These are phyloP conservation scores for Meredithiella fracta DNA, from an alignment of 2,329 filamentous ascomycete genomes.

Conservation along the genomic window DNA sequence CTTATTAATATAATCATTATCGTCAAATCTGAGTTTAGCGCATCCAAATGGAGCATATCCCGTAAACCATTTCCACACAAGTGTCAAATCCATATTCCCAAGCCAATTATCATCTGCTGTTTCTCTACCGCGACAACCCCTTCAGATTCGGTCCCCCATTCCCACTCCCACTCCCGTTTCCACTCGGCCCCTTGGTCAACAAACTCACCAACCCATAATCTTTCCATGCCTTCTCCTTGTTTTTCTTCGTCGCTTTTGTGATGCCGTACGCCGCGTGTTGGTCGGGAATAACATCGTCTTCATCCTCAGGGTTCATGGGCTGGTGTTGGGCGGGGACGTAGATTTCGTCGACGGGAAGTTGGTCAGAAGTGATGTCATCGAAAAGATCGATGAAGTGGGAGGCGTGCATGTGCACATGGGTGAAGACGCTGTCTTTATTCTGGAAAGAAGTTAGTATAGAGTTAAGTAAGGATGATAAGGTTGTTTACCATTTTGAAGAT, in stretches of 20 bases:
- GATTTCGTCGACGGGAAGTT: conserved; percentile 60
- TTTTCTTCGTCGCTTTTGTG: conserved; percentile 58
- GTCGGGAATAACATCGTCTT: conserved; percentile 76
- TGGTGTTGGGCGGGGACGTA: conserved; percentile 67
- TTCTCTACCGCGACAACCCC: conserved; percentile 17
- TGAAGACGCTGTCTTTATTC: conserved; percentile 62
- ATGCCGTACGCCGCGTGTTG: conserved; percentile 82
- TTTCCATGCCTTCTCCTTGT: conserved; percentile 58
- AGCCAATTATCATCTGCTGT: neutral
- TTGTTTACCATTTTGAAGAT: neutral
- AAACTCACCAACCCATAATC: conserved; percentile 58
- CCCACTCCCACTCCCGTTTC: conserved; percentile 16
- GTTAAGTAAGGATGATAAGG: neutral
- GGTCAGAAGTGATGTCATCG: conserved; percentile 58
- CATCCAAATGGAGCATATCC: neutral
- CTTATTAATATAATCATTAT: neutral
- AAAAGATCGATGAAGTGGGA: conserved; percentile 62
- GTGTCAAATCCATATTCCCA: too few species aligned
- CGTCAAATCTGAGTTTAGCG: neutral
- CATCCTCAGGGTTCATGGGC: conserved; percentile 72
- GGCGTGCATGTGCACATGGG: conserved; percentile 58
- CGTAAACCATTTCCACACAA: too few species aligned
- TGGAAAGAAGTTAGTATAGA: conserved; percentile 19
- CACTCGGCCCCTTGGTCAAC: conserved; percentile 43
- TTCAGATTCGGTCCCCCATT: conserved; percentile 10